Conservation (phyloP, 2,329 filamentous ascomycete species). For the Lachnellula suecica region DNA sequence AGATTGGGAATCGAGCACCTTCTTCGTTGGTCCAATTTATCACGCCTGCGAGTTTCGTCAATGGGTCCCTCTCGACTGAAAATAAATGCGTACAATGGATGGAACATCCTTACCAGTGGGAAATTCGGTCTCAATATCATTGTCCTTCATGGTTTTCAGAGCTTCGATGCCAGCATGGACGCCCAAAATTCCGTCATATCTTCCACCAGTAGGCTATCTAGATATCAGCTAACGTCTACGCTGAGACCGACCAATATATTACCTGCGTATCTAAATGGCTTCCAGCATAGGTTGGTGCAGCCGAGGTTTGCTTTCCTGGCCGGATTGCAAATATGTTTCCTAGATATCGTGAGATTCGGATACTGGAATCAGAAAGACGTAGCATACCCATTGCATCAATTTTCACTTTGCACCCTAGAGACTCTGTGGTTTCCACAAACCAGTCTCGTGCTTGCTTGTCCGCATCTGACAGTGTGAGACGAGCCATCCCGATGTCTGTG, state of each 20-base stretch:
- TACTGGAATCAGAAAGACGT: background rate
- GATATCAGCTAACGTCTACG: conserved; percentile 33
- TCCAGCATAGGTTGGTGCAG: conserved; percentile 66
- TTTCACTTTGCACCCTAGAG: conserved; percentile 64
- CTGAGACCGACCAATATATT: background rate
- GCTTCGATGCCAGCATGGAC: conserved; percentile 73
- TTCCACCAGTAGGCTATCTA: conserved; percentile 55
- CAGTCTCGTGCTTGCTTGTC: conserved; percentile 74
- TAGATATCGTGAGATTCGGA: background rate
- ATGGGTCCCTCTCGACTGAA: background rate
- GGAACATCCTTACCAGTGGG: conserved; percentile 46
- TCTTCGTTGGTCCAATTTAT: conserved; percentile 82
- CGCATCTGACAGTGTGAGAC: conserved; percentile 68
- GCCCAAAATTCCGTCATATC: conserved; percentile 78
- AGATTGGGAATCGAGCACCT: conserved; percentile 75
- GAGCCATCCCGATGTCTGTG: conserved; percentile 75
- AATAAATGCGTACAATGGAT: background rate
- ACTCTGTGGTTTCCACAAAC: conserved; percentile 65
- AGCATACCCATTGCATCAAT: conserved; percentile 67
- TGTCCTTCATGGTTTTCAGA: conserved; percentile 65
- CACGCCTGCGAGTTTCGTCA: conserved; percentile 42
- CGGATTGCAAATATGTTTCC: conserved; percentile 73
- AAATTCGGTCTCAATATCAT: conserved; percentile 65
- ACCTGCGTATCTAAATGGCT: conserved; percentile 66
- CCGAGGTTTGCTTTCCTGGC: conserved; percentile 54